Conservation (phyloP, 768 basidiomycete species). For the Tylopilus sp. region DNA sequence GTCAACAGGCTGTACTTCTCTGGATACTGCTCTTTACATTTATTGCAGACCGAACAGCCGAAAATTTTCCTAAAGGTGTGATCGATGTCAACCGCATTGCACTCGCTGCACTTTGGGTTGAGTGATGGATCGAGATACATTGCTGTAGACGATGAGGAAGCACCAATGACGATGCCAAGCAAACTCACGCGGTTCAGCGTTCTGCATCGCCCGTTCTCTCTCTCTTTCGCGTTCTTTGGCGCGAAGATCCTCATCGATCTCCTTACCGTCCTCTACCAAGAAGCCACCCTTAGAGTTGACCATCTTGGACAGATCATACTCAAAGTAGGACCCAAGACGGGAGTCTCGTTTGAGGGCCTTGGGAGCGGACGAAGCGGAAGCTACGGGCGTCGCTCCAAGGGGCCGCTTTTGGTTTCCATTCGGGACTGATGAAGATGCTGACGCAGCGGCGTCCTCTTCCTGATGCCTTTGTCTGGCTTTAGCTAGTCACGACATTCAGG, state of each 20-base stretch:
- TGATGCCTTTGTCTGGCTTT: conserved; percentile 71
- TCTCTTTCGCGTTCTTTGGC: conserved; percentile 82
- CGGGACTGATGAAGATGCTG: conserved; percentile 33
- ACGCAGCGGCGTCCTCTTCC: conserved; percentile 51
- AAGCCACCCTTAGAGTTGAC: conserved; percentile 97
- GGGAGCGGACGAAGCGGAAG: conserved; percentile 58
- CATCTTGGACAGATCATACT: conserved; percentile 96
- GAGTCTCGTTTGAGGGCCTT: conserved; percentile 65
- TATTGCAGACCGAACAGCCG: conserved; percentile 79
- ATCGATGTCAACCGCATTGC: conserved; percentile 87
- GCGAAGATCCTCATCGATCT: conserved; percentile 70
- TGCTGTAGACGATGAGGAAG: conserved; percentile 42
- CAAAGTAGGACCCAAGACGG: conserved; percentile 87
- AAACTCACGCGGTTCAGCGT: conserved; percentile 62
- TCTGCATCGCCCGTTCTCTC: conserved; percentile 70
- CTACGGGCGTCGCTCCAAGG: conserved; percentile 52
- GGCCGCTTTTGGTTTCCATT: conserved; percentile 81
- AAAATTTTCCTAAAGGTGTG: conserved; percentile 79
- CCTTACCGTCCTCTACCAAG: conserved; percentile 83
- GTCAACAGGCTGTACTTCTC: conserved; percentile 94
- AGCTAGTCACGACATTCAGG: conserved; percentile 40
- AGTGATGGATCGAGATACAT: conserved; percentile 68
- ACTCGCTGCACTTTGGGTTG: conserved; percentile 86
- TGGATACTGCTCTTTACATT: conserved; percentile 84
- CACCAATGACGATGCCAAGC: background rate